Base-by-base conservation (phyloP, 1,139 yeast genomes). In the Pichia sp. region DNA sequence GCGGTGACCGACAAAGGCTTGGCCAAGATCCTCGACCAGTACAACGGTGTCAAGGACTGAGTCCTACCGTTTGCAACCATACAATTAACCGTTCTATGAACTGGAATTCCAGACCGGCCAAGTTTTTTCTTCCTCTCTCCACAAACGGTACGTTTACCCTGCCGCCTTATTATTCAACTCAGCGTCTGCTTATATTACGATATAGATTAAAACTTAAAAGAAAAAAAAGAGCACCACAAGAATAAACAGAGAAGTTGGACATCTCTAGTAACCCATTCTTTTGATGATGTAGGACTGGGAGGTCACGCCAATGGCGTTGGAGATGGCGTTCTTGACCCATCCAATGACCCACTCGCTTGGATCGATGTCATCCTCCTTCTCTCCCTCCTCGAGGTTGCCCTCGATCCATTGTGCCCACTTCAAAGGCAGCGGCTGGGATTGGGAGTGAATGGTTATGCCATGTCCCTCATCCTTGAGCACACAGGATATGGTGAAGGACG, bases 291-390 rank as follows among this genome's bases (percentile, higher is more conserved):
- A 93, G 65, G 85, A 82, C 70, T 93, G 99, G 1, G 97, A 96
- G 42, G 89, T 74, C 1, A 89, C 86, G 8, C 97, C 98, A 59
- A 92, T 80, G 38, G 90, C 78, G 61, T 90, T 77, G 36, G 84
- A 82, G 54, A 93, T 75, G 0, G 96, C 95, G 62, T 87, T 89
- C 64, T 82, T 86, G 45, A 93, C 79, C 98, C 98, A 92, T 57
- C 83, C 93, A 52, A 81, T 78, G n/a, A 93, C 95, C 99, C 99
- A 93, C 61, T 89, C 96, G 52, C 90, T 78, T 11, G 98, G 97
- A 68, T 92, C 96, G 45, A 90, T 80, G 26, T 57, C 57, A 1
- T 51, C 55, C 19, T 49, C 32, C 4, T 64, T 62, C 5, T 67
- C 71, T 29, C 63, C 70, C 54, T 50, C 63, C 48, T 44, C 59